Percentiles rank a stretch among this genome's conserved stretches.
Evolutionary conservation across 164 flowering plant species (phyloP).

Genomic region (Cinnamomum chago): DNA sequence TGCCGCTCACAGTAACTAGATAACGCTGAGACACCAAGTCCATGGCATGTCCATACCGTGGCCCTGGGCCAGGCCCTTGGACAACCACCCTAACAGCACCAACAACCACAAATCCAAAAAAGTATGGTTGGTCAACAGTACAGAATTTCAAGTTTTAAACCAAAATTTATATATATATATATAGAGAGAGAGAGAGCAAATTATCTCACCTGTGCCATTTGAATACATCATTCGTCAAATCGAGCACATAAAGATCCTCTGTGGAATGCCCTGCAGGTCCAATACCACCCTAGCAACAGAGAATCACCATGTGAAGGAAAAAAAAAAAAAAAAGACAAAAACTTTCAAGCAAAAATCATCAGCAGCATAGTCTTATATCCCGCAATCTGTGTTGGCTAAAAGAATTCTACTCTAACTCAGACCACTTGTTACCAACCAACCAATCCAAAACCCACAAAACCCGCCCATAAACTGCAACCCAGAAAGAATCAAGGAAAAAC

Average conservation of each 20-base stretch:
- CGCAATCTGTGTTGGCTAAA: too few species aligned
- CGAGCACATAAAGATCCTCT: conserved; percentile 92
- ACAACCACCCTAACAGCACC: conserved; percentile 16
- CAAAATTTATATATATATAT: not conserved
- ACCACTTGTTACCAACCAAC: too few species aligned
- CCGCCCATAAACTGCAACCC: too few species aligned
- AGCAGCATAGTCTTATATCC: not conserved
- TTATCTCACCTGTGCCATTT: conserved; percentile 88
- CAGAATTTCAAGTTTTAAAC: not conserved
- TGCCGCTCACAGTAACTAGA: conserved; percentile 18
- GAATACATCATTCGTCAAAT: conserved; percentile 79
- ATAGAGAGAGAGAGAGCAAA: not conserved
- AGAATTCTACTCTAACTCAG: too few species aligned
- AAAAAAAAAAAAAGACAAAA: not conserved
- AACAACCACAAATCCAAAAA: not conserved
- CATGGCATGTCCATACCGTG: conserved; percentile 21
- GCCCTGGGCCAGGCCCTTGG: conserved; percentile 23
- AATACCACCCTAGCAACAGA: conserved; percentile 82
- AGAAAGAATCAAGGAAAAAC: too few species aligned
- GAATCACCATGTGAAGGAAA: conserved; percentile 2
- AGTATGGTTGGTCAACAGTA: not conserved
- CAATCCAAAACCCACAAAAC: too few species aligned
- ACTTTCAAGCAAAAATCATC: not conserved
- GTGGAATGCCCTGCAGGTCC: conserved; percentile 99
- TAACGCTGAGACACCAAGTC: conserved; percentile 21